Evolutionary conservation across 768 basidiomycete genomes (phyloP), one percentile per base, ranked within the genome.

Genomic region (Calocybe indica): DNA sequence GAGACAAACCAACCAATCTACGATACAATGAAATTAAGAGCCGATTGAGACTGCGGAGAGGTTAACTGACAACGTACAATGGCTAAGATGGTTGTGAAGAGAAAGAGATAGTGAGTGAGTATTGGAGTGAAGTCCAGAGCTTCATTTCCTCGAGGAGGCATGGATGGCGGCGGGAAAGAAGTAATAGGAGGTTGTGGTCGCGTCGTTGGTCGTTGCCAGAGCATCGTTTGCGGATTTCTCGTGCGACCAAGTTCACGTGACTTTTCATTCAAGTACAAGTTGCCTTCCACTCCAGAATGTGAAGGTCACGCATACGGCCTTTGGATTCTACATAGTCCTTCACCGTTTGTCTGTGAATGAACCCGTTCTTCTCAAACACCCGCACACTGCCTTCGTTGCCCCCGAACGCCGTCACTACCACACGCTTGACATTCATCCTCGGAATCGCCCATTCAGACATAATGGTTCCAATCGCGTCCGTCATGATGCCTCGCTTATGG

Each of bases 71-170:
- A 33, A 74, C 88, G 57, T 54, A 92, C 89, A 49, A 89, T 62
- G 31, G 91, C 73, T 41, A 96, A 76, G 45, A 92, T 77, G 50
- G 84, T 84, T 1, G 93, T 95, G 61, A 90, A 85, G 28, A 95
- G 75, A 62, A 95, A 93, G 60, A 95, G 76, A 61, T 94, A 92
- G 62, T 95, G 92, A 12, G 90, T 89, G 48, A 92, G 74, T 52
- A 95, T 87, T 51, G 89, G 92, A 1, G 85, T 89, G 48, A 92
- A 88, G 67, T 92, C 89, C 55, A 88, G 78, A n/a, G 87, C 73
- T 69, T 75, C 75, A 58, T 67, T 78, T 59, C 70, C 75, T 57
- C 77, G 75, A 53, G 77, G 78, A 64, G 77, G 75, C 77, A 80
- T 72, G 52, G 51, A 56, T 51, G 50, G 42, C 40, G 44, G 43